Evolutionary conservation across 2,329 filamentous ascomycete species (phyloP).

Genomic region (Fusarium nisikadoi): DNA sequence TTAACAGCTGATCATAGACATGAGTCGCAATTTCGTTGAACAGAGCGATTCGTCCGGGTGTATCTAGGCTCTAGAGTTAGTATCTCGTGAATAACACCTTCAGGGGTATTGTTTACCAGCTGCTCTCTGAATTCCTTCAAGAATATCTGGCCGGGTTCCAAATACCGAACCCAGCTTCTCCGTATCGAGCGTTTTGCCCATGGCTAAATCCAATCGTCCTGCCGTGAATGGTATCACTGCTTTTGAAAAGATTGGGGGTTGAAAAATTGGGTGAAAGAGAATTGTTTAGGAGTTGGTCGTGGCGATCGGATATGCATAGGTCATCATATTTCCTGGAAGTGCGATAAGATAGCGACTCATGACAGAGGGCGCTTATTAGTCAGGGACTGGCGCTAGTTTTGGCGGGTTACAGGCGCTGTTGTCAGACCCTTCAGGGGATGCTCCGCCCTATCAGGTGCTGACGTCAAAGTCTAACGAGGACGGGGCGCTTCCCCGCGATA

Average conservation of each 20-base stretch:
- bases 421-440: conserved; percentile 16
- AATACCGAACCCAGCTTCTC: conserved; percentile 64
- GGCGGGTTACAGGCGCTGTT: conserved; percentile 28
- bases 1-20: conserved; percentile 57
- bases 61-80: conserved; percentile 53
- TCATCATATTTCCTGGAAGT: conserved; percentile 39
- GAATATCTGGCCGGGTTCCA: conserved; percentile 65
- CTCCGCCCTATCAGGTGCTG: conserved; percentile 25
- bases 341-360: conserved; percentile 44
- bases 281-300: conserved; percentile 26
- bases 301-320: conserved; percentile 31
- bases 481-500: conserved; percentile 28
- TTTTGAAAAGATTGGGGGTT: conserved; percentile 15
- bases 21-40: conserved; percentile 68
- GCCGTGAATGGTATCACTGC: conserved; percentile 25
- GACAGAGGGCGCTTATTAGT: conserved; percentile 39
- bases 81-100: not conserved
- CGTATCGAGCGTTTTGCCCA: conserved; percentile 59
- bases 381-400: conserved; percentile 23
- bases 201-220: conserved; percentile 42
- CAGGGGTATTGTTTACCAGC: conserved; percentile 57
- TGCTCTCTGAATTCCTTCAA: conserved; percentile 62
- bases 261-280: conserved; percentile 10
- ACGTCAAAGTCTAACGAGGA: conserved; percentile 12
- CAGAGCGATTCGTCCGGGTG: conserved; percentile 59